Percentiles rank a stretch among this genome's conserved stretches.
These are phyloP conservation scores for Tanacetum coccineum DNA, from an alignment of 129 eudicot genomes.

Conservation along the genomic window DNA sequence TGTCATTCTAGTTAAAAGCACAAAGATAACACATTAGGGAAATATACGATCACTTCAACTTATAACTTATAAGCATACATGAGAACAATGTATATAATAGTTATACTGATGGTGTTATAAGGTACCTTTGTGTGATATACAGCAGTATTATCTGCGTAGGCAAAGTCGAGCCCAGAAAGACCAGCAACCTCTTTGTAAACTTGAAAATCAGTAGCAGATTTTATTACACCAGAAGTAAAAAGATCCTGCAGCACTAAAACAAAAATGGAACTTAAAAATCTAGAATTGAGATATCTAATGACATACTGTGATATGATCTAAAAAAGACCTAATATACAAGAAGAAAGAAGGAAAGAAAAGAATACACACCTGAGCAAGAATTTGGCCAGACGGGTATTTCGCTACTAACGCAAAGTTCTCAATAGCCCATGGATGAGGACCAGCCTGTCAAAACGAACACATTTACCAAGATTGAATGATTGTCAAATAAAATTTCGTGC, in stretches of 20 bases:
- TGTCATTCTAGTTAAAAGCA: constrained; percentile 59
- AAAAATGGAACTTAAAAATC: constrained; percentile 27
- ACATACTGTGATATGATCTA: constrained; percentile 1
- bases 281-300: constrained; percentile 2
- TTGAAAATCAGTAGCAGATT: constrained; percentile 98
- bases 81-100: neutral
- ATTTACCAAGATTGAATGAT: constrained; percentile 1
- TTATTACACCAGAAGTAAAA: constrained; percentile 77
- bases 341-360: constrained; percentile 5
- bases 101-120: neutral
- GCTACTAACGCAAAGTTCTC: constrained; percentile 89
- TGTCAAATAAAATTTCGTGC: constrained; percentile 1
- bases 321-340: neutral
- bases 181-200: constrained; percentile 89
- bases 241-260: constrained; percentile 79
- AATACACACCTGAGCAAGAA: constrained; percentile 69
- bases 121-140: constrained; percentile 98
- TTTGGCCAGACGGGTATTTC: constrained; percentile 85
- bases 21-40: no score
- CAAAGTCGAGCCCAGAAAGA: constrained; percentile 98
- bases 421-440: constrained; percentile 94
- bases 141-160: constrained; percentile 79
- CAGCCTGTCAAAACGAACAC: constrained; percentile 52
- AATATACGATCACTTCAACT: neutral
- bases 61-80: neutral